Percentiles rank a stretch among this genome's conserved stretches.
These are phyloP conservation scores for Fusarium bulbicola DNA, from an alignment of 2,329 filamentous ascomycete genomes.

Conservation along the genomic window DNA sequence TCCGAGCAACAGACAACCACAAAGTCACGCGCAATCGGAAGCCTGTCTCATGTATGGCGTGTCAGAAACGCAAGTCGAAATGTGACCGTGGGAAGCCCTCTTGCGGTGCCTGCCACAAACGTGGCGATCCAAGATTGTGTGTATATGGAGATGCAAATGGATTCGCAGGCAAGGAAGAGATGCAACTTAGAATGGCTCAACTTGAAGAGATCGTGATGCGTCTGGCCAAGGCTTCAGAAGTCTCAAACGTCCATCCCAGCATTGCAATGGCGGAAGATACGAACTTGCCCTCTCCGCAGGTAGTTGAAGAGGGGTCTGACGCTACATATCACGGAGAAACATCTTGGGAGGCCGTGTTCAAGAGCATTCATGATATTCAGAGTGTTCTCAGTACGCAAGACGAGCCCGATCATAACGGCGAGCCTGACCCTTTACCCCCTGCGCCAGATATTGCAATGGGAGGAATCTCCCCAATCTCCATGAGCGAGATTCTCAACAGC, in stretches of 20 bases:
- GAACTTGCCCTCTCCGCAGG: neutral
- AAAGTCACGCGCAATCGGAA: slow-evolving; percentile 52
- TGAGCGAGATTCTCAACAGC: slow-evolving; percentile 45
- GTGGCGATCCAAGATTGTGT: slow-evolving; percentile 48
- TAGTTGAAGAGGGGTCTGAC: slow-evolving; percentile 18
- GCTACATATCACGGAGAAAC: slow-evolving; percentile 50
- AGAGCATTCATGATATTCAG: slow-evolving; percentile 54
- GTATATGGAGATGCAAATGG: slow-evolving; percentile 42
- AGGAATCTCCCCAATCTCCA: slow-evolving; percentile 38
- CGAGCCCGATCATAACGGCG: slow-evolving; percentile 1
- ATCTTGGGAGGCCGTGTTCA: slow-evolving; percentile 54
- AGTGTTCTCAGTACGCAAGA: slow-evolving; percentile 43
- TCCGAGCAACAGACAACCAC: slow-evolving; percentile 48
- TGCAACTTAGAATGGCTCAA: slow-evolving; percentile 51
- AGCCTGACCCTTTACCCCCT: slow-evolving; percentile 15
- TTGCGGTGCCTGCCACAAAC: slow-evolving; percentile 52
- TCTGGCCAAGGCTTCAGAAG: slow-evolving; percentile 40
- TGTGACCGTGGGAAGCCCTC: slow-evolving; percentile 53
- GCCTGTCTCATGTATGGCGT: slow-evolving; percentile 53
- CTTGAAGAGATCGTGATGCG: slow-evolving; percentile 54
- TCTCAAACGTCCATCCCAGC: neutral
- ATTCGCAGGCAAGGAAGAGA: slow-evolving; percentile 44
- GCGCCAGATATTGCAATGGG: slow-evolving; percentile 48
- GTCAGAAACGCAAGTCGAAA: slow-evolving; percentile 54
- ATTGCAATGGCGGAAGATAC: neutral